phyloP scores from a whole-genome alignment of 2,329 filamentous ascomycete genomes.

The Biscogniauxia mediterranea region DNA sequence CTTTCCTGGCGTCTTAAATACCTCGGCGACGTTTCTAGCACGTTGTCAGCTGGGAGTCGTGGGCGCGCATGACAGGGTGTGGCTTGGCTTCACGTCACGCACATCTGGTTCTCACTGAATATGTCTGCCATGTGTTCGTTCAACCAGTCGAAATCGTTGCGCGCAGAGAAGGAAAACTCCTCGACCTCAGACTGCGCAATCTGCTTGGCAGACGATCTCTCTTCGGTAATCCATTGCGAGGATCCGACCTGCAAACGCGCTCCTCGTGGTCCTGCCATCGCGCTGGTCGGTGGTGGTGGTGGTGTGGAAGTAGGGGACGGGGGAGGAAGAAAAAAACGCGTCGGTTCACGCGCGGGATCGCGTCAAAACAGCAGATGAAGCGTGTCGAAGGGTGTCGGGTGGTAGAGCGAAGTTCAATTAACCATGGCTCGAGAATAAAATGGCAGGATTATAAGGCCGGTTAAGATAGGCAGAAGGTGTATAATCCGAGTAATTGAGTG shows the following conservation, averaged over 20 bases:
- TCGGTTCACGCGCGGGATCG: constrained; percentile 18
- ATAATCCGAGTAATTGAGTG: constrained; percentile 5
- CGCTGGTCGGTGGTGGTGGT: constrained; percentile 6
- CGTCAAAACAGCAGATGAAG: constrained; percentile 10
- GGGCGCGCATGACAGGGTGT: background rate
- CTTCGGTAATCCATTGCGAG: constrained; percentile 78
- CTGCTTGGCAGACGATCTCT: constrained; percentile 74
- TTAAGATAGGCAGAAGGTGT: constrained; percentile 5
- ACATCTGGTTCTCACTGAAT: constrained; percentile 85
- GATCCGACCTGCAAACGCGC: constrained; percentile 73
- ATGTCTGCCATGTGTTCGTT: constrained; percentile 98
- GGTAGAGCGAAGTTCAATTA: constrained; percentile 17
- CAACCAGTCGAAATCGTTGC: constrained; percentile 95
- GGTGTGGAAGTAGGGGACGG: background rate
- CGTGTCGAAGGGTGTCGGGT: constrained; percentile 1
- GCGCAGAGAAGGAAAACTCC: constrained; percentile 87
- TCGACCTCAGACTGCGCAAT: constrained; percentile 81
- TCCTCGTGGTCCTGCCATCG: constrained; percentile 34
- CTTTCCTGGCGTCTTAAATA: constrained; percentile 93
- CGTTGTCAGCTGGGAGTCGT: constrained; percentile 28
- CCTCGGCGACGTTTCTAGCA: constrained; percentile 79
- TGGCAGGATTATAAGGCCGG: constrained; percentile 3
- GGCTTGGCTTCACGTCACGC: constrained; percentile 38
- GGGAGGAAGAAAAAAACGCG: constrained; percentile 20
- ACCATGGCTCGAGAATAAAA: constrained; percentile 19